Evolutionary conservation across 2,329 filamentous ascomycete species (phyloP), one percentile per base, ranked within the genome.

Genomic region (Fonsecaea pedrosoi): DNA sequence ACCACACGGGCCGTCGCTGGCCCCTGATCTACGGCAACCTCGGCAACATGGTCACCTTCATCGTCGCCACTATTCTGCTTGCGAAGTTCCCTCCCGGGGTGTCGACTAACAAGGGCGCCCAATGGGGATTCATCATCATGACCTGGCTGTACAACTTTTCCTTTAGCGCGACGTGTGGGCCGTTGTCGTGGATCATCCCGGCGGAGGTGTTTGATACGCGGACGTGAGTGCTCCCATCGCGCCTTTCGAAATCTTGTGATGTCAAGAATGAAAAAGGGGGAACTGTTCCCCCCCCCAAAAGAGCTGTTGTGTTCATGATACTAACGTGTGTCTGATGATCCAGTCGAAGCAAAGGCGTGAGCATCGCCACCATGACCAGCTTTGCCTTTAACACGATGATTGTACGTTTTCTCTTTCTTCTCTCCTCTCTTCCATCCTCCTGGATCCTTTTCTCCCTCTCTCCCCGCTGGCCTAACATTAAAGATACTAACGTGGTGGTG

Each of bases 61-160:
- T 92, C 77, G 85, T 92, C 59, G 88, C 89, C 2, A 85, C 83
- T 0, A 78, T 83, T 12, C 75, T 87, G 61, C 76, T 87, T 9
- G 85, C 84, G 9, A 76, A 77, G 77, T 93, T 89, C 77, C 90
- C 90, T 1, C 86, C 90, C 1, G 81, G 83, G 1, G 77, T 77
- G 0, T 78, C 77, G 55, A 79, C 82, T 65, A 87, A 87, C 66
- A 78, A 78, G 48, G 80, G 82, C 4, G 89, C 89, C 0, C 83
- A 84, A 6, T 92, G 89, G 89, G 90, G 87, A 1, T 94, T 94
- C 78, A 94, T 94, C 68, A 82, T 86, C 64, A 85, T 88, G 72
- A 94, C 90, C 0, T 94, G 91, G 91, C 76, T 91, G 1, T 94
- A 92, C 83, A 93, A 94, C 79, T 90, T 92, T 80, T 89, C 84